These are phyloP conservation scores for Erodium texanum DNA, from an alignment of 441 rosid genomes.

Conservation along the genomic window DNA sequence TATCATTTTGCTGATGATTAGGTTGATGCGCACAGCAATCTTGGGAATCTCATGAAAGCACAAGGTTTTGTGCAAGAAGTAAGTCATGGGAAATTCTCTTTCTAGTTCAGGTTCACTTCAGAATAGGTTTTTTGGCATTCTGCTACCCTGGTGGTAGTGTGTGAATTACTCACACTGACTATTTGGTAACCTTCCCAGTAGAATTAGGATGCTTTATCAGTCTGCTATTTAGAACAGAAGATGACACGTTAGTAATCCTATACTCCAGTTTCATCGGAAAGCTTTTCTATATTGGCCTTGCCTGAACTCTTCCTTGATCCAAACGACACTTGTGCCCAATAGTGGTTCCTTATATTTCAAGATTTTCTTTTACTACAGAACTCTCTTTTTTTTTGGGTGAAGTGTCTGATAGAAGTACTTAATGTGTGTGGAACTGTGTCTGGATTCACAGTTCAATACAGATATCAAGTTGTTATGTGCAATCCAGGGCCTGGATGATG, in stretches of 20 bases:
- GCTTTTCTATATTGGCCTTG: constrained; percentile 24
- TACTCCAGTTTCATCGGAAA: constrained; percentile 16
- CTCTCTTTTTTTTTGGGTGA: constrained; percentile 28
- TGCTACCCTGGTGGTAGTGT: not conserved
- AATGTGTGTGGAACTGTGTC: constrained; percentile 63
- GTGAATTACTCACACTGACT: constrained; percentile 2
- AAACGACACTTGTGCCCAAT: constrained; percentile 13
- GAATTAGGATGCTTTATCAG: constrained; percentile 9
- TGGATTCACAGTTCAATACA: constrained; percentile 60
- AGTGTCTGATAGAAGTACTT: constrained; percentile 59
- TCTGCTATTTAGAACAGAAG: constrained; percentile 13
- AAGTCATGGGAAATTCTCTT: constrained; percentile 30
- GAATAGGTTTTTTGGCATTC: not conserved
- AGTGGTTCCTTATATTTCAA: not conserved
- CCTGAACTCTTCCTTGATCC: constrained; percentile 16
- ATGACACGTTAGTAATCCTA: constrained; percentile 16
- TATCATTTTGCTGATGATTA: constrained; percentile 16
- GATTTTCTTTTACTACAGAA: not conserved
- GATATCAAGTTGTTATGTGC: constrained; percentile 60
- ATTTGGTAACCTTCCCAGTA: constrained; percentile 3
- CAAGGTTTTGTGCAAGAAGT: constrained; percentile 95
- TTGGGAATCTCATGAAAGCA: constrained; percentile 90
- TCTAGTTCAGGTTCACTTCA: not conserved
- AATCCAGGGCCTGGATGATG: constrained; percentile 77
- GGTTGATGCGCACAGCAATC: constrained; percentile 99